Conservation (phyloP, 1,284 basidiomycete species). For the Leccinum fuscescens region DNA sequence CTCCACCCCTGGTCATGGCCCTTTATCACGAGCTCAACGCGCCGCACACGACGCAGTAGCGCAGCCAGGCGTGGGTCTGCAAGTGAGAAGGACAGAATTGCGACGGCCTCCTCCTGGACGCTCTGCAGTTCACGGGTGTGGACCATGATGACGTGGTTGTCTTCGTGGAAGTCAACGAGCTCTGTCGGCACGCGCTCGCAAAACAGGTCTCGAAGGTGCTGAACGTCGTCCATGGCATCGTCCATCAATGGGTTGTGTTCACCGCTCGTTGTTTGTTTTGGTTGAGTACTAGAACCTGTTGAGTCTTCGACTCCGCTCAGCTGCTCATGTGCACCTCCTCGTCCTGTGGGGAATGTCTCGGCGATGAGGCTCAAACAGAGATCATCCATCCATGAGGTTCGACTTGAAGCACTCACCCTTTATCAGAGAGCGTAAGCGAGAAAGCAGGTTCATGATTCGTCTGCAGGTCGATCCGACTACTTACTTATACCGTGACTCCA, state of each 20-base stretch:
- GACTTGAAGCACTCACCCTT: background rate
- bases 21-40: background rate
- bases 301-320: background rate
- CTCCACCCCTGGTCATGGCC: background rate
- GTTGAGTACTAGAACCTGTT: background rate
- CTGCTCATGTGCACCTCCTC: background rate
- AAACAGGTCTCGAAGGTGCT: background rate
- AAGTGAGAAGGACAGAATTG: background rate
- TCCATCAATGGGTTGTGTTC: background rate
- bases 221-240: background rate
- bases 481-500: no score
- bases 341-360: background rate
- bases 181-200: background rate
- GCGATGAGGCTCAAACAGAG: background rate
- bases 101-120: background rate
- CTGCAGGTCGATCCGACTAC: no score
- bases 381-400: background rate
- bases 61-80: background rate
- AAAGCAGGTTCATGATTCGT: background rate
- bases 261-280: background rate
- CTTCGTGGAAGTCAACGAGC: background rate
- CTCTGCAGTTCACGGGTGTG: background rate
- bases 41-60: background rate
- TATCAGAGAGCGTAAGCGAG: background rate
- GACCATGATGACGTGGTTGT: background rate